Evolutionary conservation across 228 moss, liverwort and hornwort species (phyloP).

Genomic region (Sphagnum fallax): DNA sequence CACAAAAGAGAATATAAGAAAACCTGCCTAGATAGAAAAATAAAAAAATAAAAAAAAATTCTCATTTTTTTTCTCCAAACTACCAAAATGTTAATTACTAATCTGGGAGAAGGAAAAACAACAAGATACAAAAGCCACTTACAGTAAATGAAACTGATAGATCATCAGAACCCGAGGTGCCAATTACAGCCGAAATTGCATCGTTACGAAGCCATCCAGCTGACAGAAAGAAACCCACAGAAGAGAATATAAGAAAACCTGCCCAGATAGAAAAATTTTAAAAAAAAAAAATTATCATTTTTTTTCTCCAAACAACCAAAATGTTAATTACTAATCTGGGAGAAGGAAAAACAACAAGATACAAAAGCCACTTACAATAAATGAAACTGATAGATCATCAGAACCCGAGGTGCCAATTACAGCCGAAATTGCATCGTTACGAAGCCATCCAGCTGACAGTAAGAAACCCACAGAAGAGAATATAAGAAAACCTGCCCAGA

Average conservation of each 20-base stretch:
- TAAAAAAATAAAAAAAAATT: too few species aligned
- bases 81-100: background rate
- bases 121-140: background rate
- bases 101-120: background rate
- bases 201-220: slow-evolving; percentile 94
- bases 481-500: too few species aligned
- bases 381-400: slow-evolving; percentile 32
- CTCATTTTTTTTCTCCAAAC: too few species aligned
- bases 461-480: background rate
- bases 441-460: slow-evolving; percentile 87
- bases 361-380: slow-evolving; percentile 14
- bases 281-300: too few species aligned
- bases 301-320: too few species aligned
- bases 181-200: slow-evolving; percentile 70
- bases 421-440: slow-evolving; percentile 66
- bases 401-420: slow-evolving; percentile 51
- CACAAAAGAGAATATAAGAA: too few species aligned
- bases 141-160: slow-evolving; percentile 42
- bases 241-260: too few species aligned
- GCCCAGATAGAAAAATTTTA: too few species aligned
- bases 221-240: slow-evolving; percentile 10
- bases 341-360: background rate
- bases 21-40: too few species aligned
- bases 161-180: slow-evolving; percentile 26
- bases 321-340: background rate